Percentiles rank a stretch among this genome's conserved stretches.
Evolutionary conservation across 306 rosid species (phyloP).

Genomic region (Macrotyloma uniflorum): DNA sequence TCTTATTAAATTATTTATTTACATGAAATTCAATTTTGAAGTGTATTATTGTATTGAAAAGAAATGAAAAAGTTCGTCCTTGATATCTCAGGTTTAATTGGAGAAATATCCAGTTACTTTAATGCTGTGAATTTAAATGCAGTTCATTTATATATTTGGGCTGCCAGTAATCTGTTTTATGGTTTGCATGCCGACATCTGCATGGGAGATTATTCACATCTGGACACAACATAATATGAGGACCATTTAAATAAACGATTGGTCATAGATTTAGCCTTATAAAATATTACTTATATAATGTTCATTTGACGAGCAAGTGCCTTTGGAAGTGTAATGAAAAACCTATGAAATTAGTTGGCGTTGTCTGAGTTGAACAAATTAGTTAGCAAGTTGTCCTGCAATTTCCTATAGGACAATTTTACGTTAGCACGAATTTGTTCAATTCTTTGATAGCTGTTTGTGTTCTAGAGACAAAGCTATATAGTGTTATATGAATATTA

Average conservation of each 20-base stretch:
- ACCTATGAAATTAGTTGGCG: too few species aligned
- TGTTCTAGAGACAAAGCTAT: too few species aligned
- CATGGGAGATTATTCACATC: not conserved
- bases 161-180: not conserved
- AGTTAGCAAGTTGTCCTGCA: too few species aligned
- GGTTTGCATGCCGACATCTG: not conserved
- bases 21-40: not conserved
- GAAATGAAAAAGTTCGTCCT: conserved; percentile 11
- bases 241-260: too few species aligned
- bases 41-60: conserved; percentile 8
- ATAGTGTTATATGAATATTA: too few species aligned
- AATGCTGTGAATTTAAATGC: not conserved
- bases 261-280: not conserved
- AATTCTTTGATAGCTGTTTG: too few species aligned
- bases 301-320: too few species aligned
- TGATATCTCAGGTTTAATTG: not conserved
- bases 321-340: not conserved
- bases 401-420: too few species aligned
- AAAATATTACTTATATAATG: too few species aligned
- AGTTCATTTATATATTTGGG: not conserved
- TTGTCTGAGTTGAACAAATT: too few species aligned
- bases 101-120: not conserved
- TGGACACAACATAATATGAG: not conserved
- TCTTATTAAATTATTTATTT: conserved; percentile 30
- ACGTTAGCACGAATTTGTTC: too few species aligned